Evolutionary conservation across 371 early-diverging fungal genomes (phyloP), one percentile per base, ranked within the genome.

Genomic region (Actinomortierella ambigua): DNA sequence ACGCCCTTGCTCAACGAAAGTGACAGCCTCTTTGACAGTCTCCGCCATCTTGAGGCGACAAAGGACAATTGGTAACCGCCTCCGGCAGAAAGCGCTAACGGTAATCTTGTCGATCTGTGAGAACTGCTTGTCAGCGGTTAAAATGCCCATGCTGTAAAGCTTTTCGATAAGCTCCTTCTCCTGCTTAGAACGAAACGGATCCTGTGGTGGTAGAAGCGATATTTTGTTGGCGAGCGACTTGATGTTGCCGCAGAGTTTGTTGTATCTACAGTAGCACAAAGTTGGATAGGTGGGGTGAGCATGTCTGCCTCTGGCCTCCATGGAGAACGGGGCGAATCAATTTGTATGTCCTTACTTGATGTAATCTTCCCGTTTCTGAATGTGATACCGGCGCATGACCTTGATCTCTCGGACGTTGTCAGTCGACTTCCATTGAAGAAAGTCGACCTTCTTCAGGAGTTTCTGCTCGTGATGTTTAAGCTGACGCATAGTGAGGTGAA

Each of bases 391-490:
- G 46, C 95, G 85, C 69, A 97, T 93, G n/a, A 97, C 91, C 65
- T 90, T 83, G 61, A 93, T 91, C 80, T 99, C 99, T 52, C 90
- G 88, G 50, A 93, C 77, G 27, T 92, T 92, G 68, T 93, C 88
- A 48, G 97, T 98, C 42, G 90, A 88, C 81, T 96, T 96, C 97
- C 97, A 99, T 76, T 98, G 92, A 50, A 98, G 75, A 63, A 99
- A 98, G 81, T 99, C 96, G 48, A 99, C 98, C 89, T 99, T 99
- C 79, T 94, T 94, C 47, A 99, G 85, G 15, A 99, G 88, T 83
- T 97, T 99, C 81, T 96, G 85, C 81, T 99, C 99, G 85, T 99
- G 99, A 84, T 90, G 89, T 75, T 98, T 96, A 60, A 99, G 79
- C 73, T 95, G 88, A 69, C 95, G 79, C 71, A 70, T 70, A 58